A percentile compares a stretch with the other conserved stretches of the same genome.
Conservation (phyloP, 257 asterid genomes). For the Fraxinus americana region DNA sequence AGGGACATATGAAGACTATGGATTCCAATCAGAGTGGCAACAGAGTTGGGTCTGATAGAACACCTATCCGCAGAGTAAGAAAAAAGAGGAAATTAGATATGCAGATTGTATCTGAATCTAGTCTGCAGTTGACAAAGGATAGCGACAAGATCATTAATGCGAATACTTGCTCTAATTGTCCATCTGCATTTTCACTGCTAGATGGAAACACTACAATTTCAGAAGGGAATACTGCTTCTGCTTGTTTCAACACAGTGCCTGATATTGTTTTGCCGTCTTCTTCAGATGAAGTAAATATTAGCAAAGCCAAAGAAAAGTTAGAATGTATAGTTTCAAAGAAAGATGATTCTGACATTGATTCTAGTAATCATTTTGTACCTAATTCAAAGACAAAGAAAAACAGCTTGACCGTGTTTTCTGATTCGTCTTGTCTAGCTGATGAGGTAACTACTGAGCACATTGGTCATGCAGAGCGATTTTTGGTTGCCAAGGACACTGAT, state of each 20-base stretch:
- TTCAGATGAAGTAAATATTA: constrained; percentile 12
- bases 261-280: constrained; percentile 24
- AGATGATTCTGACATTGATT: constrained; percentile 21
- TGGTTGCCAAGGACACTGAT: constrained; percentile 18
- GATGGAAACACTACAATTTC: constrained; percentile 24
- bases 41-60: constrained; percentile 24
- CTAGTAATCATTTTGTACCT: constrained; percentile 23
- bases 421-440: constrained; percentile 15
- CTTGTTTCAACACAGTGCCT: constrained; percentile 13
- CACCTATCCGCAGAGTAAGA: constrained; percentile 30
- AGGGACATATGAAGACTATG: constrained; percentile 20
- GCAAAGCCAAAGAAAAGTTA: constrained; percentile 23
- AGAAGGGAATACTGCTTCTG: constrained; percentile 18
- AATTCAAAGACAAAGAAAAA: constrained; percentile 29
- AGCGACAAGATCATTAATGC: constrained; percentile 15
- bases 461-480: constrained; percentile 24
- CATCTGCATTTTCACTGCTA: constrained; percentile 20
- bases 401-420: constrained; percentile 32
- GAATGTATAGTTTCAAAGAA: constrained; percentile 25
- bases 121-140: constrained; percentile 27
- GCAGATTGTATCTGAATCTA: constrained; percentile 16
- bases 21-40: constrained; percentile 24
- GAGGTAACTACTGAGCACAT: constrained; percentile 16
- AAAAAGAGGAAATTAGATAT: constrained; percentile 38
- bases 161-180: constrained; percentile 19